These are phyloP conservation scores for Yamadazyma sp. DNA, from an alignment of 805 yeast species.

Conservation along the genomic window DNA sequence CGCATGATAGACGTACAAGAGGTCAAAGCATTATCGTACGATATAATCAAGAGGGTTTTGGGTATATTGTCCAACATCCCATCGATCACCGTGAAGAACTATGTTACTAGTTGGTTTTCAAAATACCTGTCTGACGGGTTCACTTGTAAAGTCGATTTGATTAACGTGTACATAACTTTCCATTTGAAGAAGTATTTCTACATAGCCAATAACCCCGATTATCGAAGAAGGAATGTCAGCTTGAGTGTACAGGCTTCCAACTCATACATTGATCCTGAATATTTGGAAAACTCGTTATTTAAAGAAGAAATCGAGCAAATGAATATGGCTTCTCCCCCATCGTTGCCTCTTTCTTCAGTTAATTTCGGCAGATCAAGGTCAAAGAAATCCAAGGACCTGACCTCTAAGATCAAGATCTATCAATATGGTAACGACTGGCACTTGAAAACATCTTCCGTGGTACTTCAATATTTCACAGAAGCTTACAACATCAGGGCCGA, in stretches of 20 bases:
- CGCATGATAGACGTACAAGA: conserved; percentile 48
- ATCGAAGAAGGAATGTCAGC: conserved; percentile 11
- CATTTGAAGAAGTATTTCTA: conserved; percentile 59
- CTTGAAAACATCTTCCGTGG: conserved; percentile 61
- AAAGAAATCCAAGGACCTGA: conserved; percentile 16
- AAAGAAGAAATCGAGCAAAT: conserved; percentile 19
- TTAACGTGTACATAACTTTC: conserved; percentile 77
- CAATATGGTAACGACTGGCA: conserved; percentile 85
- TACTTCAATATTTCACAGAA: conserved; percentile 53
- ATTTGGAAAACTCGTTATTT: conserved; percentile 21
- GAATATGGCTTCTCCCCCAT: conserved; percentile 12
- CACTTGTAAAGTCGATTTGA: conserved; percentile 55
- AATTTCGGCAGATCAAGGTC: conserved; percentile 13
- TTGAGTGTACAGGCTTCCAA: neutral
- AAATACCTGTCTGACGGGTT: conserved; percentile 45
- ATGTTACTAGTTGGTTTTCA: conserved; percentile 58
- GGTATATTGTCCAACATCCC: conserved; percentile 64
- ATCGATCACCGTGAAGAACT: conserved; percentile 33
- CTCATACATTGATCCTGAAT: conserved; percentile 18
- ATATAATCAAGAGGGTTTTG: conserved; percentile 63
- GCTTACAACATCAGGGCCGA: conserved; percentile 46
- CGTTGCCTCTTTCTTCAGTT: conserved; percentile 10
- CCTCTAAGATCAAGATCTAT: conserved; percentile 45
- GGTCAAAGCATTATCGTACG: conserved; percentile 59
- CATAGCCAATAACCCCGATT: conserved; percentile 29